Evolutionary conservation across 371 early-diverging fungal species (phyloP), one percentile per base, ranked within the genome.

Genomic region (Smittium mucronatum): DNA sequence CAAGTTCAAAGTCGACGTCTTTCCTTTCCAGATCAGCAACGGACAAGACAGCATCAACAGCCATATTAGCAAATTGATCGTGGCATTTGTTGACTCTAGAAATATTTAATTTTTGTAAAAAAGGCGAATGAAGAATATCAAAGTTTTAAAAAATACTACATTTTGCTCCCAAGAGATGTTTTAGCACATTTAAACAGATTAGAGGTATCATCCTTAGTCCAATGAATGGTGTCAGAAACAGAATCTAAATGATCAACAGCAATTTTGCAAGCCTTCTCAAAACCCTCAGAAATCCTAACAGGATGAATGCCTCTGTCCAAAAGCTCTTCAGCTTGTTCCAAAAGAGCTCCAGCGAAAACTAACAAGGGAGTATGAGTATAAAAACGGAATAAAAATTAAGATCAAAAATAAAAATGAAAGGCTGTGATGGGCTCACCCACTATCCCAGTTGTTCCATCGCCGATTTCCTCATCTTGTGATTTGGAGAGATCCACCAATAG

Each of bases 371-470:
- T 61, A 30, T 30, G 33, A 11, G 5, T 61, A 30, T 61, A 61
- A 33, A 28, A 28, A 61, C 11, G 5, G 5, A 47, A 47, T 47
- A 47, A 11, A 11, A 11, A 47, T 47, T 11, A 47, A 47, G 47
- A 47, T n/a, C n/a, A n/a, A n/a, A n/a, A n/a, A n/a, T n/a, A n/a
- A n/a, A n/a, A n/a, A n/a, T n/a, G n/a, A n/a, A n/a, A n/a, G n/a
- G n/a, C n/a, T n/a, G n/a, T n/a, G 21, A 47, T 61, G 16, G 26
- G 26, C 63, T 11, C 26, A 61, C 63, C 63, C 76, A 99, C 99
- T 71, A 99, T 97, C 77, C 98, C 95, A 25, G 99, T 99, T 35
- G 99, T 99, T 69, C 99, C 99, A 82, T 99, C 99, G 70, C 99
- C 99, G 79, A 99, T 97, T 83, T 99, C 99, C 75, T 99, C 97